Evolutionary conservation across 2,329 filamentous ascomycete genomes (phyloP), one percentile per base, ranked within the genome.

Genomic region (Chalara sp.): DNA sequence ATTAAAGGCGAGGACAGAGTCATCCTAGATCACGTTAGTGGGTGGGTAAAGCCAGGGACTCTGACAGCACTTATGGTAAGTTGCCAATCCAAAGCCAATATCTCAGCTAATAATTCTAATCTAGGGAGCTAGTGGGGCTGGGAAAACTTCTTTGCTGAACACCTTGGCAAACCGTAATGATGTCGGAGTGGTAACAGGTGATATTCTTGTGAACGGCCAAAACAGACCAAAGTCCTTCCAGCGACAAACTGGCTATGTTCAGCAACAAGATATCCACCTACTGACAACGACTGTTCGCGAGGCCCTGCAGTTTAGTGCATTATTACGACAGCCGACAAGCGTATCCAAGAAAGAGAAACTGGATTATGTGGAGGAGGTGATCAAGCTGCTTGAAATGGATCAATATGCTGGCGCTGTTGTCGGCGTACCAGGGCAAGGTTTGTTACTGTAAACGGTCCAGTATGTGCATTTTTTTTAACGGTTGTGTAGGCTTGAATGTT

Each of bases 231-330:
- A 78, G 41, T 90, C 87, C 1, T 96, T 96, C 77, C 90, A 95
- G 68, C 85, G 90, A 56, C 93, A 92, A 71, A 95, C 89, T 0
- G 91, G 90, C 33, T 96, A 96, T 60, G 90, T 92, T 39, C 89
- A 96, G 65, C 91, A 96, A 67, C 89, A 95, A 67, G 91, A 96
- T 78, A 76, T 96, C 4, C 91, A 96, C 66, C 74, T 95, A 35
- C 77, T 84, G 47, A 95, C 89, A 0, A 83, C 84, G 0, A 96
- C 91, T 1, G 90, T 96, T 31, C 85, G 91, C 12, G 61, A 96
- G 69, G 89, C 90, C 6, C 76, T 97, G 33, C 82, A 81, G 61
- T 96, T 96, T 69, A 90, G 84, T 58, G 92, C 92, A 21, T 69
- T 92, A 11, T 83, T 96, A 44, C 87, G 91, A 53, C 91, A 96